Conservation (phyloP, 352 stramenopile genomes). For the Thraustochytrium sp. region DNA sequence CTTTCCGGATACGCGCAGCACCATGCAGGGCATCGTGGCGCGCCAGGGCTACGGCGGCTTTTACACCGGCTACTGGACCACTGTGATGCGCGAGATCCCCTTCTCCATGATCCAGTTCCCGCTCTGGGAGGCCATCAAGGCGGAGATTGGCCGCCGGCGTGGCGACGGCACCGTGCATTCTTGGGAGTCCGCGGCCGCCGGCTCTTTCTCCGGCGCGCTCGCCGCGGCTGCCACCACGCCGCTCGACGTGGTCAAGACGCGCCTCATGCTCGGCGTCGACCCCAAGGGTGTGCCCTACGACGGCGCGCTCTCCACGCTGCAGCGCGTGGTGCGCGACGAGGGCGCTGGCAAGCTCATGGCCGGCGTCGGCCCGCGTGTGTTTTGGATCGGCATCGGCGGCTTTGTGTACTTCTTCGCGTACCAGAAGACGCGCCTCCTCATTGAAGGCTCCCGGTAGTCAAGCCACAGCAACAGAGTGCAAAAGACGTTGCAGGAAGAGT, state of each 20-base stretch:
- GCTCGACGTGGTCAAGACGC: constrained; percentile 97
- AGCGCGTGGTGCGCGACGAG: constrained; percentile 81
- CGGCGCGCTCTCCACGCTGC: constrained; percentile 77
- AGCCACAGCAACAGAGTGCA: no score
- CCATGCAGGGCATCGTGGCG: constrained; percentile 67
- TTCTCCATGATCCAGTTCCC: constrained; percentile 98
- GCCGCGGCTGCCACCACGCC: constrained; percentile 96
- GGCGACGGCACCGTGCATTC: constrained; percentile 61
- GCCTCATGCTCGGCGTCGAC: constrained; percentile 90
- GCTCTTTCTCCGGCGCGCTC: constrained; percentile 85
- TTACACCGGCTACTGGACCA: constrained; percentile 86
- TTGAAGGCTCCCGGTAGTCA: neutral
- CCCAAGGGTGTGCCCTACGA: constrained; percentile 80
- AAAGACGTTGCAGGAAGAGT: no score
- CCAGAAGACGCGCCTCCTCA: constrained; percentile 64
- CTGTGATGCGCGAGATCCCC: constrained; percentile 96
- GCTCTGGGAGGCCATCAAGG: constrained; percentile 95
- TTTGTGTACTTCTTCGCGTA: constrained; percentile 99
- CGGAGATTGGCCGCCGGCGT: constrained; percentile 48
- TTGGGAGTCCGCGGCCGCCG: constrained; percentile 86
- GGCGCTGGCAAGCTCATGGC: constrained; percentile 81
- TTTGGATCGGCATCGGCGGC: constrained; percentile 98
- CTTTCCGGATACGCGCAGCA: constrained; percentile 65
- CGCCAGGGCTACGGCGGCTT: constrained; percentile 59
- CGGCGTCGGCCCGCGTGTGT: constrained; percentile 87